Base-by-base conservation (phyloP, 106 monocot species). In the Allium cepa region DNA sequence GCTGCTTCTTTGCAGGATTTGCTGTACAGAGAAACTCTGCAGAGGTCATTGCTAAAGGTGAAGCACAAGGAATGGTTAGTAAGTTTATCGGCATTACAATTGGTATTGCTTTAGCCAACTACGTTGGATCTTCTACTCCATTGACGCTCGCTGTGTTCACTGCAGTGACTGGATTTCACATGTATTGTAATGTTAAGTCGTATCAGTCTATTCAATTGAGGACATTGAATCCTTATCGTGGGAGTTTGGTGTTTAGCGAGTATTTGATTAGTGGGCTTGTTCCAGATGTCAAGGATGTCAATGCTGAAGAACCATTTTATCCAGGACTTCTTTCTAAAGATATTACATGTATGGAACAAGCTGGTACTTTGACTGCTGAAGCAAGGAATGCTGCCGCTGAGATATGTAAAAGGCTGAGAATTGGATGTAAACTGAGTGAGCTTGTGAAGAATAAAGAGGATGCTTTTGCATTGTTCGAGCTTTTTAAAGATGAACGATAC, bases 1-100 rank as follows among this genome's bases (percentile, higher is more conserved):
- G 90, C 74, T 99, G 92, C 55, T 99, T 99, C 77, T 89, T 77
- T 85, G 97, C 70, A 89, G 92, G 97, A 51, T 99, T 99, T 85
- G 97, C 97, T 62, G 83, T 81, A 10, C 82, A 92, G 57, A 92
- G 97, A 70, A 99, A 99, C 77, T 99, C 87, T 85, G 97, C 97
- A 11, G 97, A 99, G 96, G 97, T 99, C 46, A 99, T 90, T 80
- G 97, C 97, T 17, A 99, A 99, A 74, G 92, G 88, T 60, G 92
- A 99, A 69, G 97, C 97, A 52, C 97, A 99, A 87, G 97, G 97
- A 69, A 99, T 99, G 97, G 87, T 99, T 55, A 99, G 97, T 85
- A 99, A 99, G 72, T 93, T 92, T 72, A 50, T 99, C 50, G 97
- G 97, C 48, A 99, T 93, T 67, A 74, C 63, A 66, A 79, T 99